These are phyloP conservation scores for Diaporthe citrichinensis DNA, from an alignment of 2,329 filamentous ascomycete genomes.

Conservation along the genomic window DNA sequence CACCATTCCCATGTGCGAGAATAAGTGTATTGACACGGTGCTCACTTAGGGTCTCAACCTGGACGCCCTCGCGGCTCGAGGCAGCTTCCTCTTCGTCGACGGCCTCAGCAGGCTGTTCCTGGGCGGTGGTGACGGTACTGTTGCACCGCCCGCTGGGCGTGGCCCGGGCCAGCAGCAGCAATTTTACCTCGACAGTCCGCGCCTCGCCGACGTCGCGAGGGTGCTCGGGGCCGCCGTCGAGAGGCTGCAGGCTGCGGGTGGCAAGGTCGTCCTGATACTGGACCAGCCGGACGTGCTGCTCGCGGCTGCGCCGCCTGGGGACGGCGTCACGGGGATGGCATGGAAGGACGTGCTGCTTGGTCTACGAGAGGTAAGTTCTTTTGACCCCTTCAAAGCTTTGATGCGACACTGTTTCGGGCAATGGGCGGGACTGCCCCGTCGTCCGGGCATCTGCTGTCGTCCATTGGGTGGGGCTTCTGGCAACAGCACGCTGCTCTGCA, in stretches of 20 bases:
- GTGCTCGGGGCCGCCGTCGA: conserved; percentile 58
- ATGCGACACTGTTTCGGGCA: not conserved
- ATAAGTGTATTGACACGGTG: not conserved
- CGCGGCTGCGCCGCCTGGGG: conserved; percentile 66
- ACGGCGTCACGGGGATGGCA: conserved; percentile 58
- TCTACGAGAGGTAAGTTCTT: conserved; percentile 72
- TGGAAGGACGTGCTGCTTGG: conserved; percentile 70
- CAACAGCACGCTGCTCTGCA: not conserved
- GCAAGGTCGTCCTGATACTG: conserved; percentile 69
- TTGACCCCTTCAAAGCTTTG: not conserved
- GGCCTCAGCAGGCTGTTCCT: conserved; percentile 74
- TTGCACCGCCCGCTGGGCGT: conserved; percentile 38
- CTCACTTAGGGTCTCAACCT: conserved; percentile 76
- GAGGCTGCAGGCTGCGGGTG: conserved; percentile 47
- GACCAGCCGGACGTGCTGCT: conserved; percentile 77
- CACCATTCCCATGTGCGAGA: conserved; percentile 10
- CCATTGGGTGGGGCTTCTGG: not conserved
- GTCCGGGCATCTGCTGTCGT: not conserved
- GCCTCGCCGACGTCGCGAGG: conserved; percentile 54
- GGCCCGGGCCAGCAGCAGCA: conserved; percentile 37
- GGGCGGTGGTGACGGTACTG: conserved; percentile 38
- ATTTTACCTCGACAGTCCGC: conserved; percentile 49
- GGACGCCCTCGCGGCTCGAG: conserved; percentile 68
- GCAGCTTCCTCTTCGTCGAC: conserved; percentile 81
- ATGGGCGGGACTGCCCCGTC: not conserved